phyloP scores from a whole-genome alignment of 2,329 filamentous ascomycete genomes.

The Pezicula carpinea region DNA sequence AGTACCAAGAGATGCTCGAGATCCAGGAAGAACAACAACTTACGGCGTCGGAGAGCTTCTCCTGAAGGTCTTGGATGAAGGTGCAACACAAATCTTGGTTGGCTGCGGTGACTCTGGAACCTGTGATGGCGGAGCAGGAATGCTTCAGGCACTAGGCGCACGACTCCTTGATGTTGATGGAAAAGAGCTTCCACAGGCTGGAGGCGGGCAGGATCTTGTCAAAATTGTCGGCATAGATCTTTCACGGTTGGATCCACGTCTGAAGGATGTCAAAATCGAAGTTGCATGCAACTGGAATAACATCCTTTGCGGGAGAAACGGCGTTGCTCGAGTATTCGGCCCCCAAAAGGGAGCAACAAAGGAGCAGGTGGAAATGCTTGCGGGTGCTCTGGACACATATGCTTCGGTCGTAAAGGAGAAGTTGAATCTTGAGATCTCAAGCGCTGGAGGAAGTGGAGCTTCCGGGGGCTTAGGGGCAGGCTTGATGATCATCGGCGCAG shows the following conservation, averaged over 20 bases:
- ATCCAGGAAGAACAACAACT: conserved; percentile 44
- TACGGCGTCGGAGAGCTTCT: conserved; percentile 48
- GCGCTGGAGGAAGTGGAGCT: conserved; percentile 40
- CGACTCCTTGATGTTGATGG: conserved; percentile 36
- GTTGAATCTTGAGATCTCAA: neutral
- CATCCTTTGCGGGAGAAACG: conserved; percentile 42
- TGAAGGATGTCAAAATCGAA: conserved; percentile 37
- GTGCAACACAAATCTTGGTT: conserved; percentile 40
- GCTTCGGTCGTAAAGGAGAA: conserved; percentile 25
- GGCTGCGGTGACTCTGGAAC: conserved; percentile 51
- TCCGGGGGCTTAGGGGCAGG: conserved; percentile 48
- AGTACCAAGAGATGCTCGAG: conserved; percentile 37
- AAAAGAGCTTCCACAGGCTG: conserved; percentile 31
- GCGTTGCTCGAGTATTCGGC: conserved; percentile 46
- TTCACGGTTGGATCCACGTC: conserved; percentile 32
- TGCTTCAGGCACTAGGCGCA: conserved; percentile 48
- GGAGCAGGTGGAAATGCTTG: conserved; percentile 37
- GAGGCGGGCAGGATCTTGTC: conserved; percentile 36
- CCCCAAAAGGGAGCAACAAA: conserved; percentile 46
- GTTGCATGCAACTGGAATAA: conserved; percentile 49
- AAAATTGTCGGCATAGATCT: conserved; percentile 36
- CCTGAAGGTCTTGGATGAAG: conserved; percentile 39
- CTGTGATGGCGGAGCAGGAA: conserved; percentile 47
- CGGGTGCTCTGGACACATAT: conserved; percentile 37
- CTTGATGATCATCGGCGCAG: conserved; percentile 42